Base-by-base conservation (phyloP, 768 basidiomycete genomes). In the Dioszegia crocea region DNA sequence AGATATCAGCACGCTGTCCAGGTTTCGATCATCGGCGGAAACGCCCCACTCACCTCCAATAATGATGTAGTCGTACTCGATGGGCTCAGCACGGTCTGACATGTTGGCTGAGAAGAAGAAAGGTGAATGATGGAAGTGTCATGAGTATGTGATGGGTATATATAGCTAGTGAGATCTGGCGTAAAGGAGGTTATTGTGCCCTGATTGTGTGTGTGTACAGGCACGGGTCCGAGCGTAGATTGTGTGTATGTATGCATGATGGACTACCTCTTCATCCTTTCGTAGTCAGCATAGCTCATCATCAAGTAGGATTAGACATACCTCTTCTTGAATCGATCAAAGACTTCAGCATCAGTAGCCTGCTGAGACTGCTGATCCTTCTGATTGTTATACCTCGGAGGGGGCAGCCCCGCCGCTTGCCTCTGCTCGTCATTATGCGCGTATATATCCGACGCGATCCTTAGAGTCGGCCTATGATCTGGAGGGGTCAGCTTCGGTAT, bases 261-360 rank as follows among this genome's bases (percentile, higher is more conserved):
- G 26, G 27, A 29, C 49, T 53, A 53, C 24, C 51, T n/a, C 39
- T 53, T 53, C 51, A 53, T 53, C 36, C 51, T 53, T 27, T 27
- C 11, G 23, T 26, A 16, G 26, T 53, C 39, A 53, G 51, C 38
- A 10, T 16, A 19, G 19, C 19, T 21, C 33, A 36, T 24, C 24
- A 47, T 10, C 21, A 26, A n/a, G 21, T 40, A 6, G 47, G 14
- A 26, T 10, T 17, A 4, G 17, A n/a, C 67, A 45, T 36, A 70
- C 58, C 92, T 81, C 79, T 98, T 96, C 82, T 94, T 97, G 82
- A 97, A 98, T 30, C 94, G 85, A 77, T 94, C 91, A 80, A 85
- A 59, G 60, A 91, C 91, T 78, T 88, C 73, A 72, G 96, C 91
- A 64, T 98, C 93, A 8, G 92, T 96, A 11, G 92, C 92, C 82